phyloP scores from a whole-genome alignment of 2,329 filamentous ascomycete genomes.

The Phialophora chinensis region DNA sequence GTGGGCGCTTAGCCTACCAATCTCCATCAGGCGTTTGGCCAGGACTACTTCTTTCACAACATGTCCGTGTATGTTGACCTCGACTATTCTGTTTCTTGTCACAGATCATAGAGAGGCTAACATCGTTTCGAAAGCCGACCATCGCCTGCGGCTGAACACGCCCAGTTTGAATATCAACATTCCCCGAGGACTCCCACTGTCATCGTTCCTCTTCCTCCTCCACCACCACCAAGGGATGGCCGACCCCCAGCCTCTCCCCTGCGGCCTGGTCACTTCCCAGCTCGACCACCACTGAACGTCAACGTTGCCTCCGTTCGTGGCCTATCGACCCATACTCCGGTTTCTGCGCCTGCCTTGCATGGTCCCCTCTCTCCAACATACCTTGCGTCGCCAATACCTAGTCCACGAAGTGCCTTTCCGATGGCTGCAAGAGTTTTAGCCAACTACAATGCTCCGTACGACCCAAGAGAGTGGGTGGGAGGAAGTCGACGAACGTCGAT shows the following conservation, averaged over 20 bases:
- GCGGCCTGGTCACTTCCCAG: constrained; percentile 51
- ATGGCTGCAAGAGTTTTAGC: constrained; percentile 51
- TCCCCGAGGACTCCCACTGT: constrained; percentile 29
- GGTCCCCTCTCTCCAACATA: constrained; percentile 50
- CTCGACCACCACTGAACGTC: constrained; percentile 52
- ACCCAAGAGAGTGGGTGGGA: constrained; percentile 57
- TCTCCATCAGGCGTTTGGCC: constrained; percentile 20
- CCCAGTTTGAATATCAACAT: constrained; percentile 23
- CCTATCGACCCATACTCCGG: constrained; percentile 44
- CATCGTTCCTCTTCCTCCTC: constrained; percentile 37
- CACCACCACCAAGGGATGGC: constrained; percentile 42
- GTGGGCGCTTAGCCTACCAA: constrained; percentile 36
- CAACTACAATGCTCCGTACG: constrained; percentile 53
- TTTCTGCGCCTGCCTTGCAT: constrained; percentile 52
- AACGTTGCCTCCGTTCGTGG: constrained; percentile 44
- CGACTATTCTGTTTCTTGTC: constrained; percentile 11
- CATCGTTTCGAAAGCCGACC: constrained; percentile 34
- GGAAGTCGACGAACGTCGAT: constrained; percentile 40
- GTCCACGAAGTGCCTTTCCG: constrained; percentile 48
- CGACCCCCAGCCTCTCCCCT: constrained; percentile 44
- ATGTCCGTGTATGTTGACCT: constrained; percentile 34
- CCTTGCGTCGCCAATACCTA: constrained; percentile 47
- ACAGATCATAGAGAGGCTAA: constrained; percentile 20
- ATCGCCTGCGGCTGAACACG: constrained; percentile 24
- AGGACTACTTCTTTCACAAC: constrained; percentile 20